Conservation (phyloP, 2,329 filamentous ascomycete species). For the Lizonia empirigonia region DNA sequence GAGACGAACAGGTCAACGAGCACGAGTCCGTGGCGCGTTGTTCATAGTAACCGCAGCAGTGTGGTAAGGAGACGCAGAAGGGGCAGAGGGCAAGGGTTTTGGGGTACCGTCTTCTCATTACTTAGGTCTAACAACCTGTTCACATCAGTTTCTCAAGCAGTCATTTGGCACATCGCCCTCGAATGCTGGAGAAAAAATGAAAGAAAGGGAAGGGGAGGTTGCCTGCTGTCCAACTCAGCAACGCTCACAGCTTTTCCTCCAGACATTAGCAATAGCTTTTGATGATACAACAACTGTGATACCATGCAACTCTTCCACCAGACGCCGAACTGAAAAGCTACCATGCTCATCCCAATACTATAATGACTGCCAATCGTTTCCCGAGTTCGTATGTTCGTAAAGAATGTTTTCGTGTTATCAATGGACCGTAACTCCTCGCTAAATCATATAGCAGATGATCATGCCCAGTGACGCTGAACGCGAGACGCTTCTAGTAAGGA, state of each 20-base stretch:
- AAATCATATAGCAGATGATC: conserved; percentile 21
- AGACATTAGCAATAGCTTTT: conserved; percentile 9
- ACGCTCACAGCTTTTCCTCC: conserved; percentile 10
- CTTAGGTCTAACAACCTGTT: conserved; percentile 1
- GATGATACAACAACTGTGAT: conserved; percentile 8
- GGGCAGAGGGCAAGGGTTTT: background rate
- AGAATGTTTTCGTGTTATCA: conserved; percentile 20
- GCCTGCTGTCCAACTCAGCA: conserved; percentile 3
- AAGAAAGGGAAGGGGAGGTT: background rate
- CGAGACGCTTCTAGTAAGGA: conserved; percentile 16
- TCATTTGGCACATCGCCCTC: background rate
- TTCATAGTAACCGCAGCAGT: background rate
- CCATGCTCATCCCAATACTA: conserved; percentile 17
- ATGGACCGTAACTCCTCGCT: conserved; percentile 18
- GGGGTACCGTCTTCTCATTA: background rate
- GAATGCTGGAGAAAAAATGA: background rate
- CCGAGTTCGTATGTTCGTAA: conserved; percentile 14
- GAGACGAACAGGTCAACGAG: background rate
- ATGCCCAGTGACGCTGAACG: conserved; percentile 19
- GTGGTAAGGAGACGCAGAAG: background rate
- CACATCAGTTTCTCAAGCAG: background rate
- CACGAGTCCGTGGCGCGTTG: background rate
- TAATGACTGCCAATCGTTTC: conserved; percentile 11
- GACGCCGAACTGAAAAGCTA: conserved; percentile 39
- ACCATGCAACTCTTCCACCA: conserved; percentile 31